Evolutionary conservation across 1,284 basidiomycete species (phyloP), one percentile per base, ranked within the genome.

Genomic region (Coniophora puteana): DNA sequence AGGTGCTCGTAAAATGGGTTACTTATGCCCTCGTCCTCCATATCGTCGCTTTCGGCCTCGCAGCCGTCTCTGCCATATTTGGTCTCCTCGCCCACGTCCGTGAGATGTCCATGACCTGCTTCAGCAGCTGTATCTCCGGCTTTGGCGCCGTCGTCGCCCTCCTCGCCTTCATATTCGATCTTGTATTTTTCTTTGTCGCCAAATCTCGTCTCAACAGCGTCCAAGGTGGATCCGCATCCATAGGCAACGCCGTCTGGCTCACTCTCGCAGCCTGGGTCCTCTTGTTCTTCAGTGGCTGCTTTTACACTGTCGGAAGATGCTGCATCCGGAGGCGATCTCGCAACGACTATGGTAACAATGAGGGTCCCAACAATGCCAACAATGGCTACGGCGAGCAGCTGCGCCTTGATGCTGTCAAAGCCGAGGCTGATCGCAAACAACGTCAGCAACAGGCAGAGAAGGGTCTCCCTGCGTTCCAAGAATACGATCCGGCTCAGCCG

Each of bases 1-100:
- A 76, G 29, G 76, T 88, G 6, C 72, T 80, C 38, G 84, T 90
- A 47, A 93, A 93, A 69, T 93, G 90, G 84, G 67, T 94, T 54
- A 95, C 92, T 11, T 93, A 93, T 53, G 82, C 80, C 16, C 79
- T 95, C 48, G 80, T 93, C 46, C 73, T 93, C n/a, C 91, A 94
- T 57, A 77, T 92, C 49, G 80, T 90, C 41, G 91, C 87, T 12
- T 77, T 94, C 44, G 74, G 65, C 23, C 71, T 83, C 25, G 77
- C 89, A 6, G 85, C 73, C n/a, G 66, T 76, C 16, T 80, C 88
- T 1, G 73, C 88, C 11, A 37, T 92, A 24, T 86, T 92, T 49
- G 89, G 89, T 34, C 72, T 93, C 18, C 73, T 93, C 23, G 89
- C 89, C 5, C 88, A 93, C 54, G 73, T 93, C 46, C 81, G 88